Evolutionary conservation across 2,329 filamentous ascomycete genomes (phyloP).

Genomic region (Cladophialophora bantiana): DNA sequence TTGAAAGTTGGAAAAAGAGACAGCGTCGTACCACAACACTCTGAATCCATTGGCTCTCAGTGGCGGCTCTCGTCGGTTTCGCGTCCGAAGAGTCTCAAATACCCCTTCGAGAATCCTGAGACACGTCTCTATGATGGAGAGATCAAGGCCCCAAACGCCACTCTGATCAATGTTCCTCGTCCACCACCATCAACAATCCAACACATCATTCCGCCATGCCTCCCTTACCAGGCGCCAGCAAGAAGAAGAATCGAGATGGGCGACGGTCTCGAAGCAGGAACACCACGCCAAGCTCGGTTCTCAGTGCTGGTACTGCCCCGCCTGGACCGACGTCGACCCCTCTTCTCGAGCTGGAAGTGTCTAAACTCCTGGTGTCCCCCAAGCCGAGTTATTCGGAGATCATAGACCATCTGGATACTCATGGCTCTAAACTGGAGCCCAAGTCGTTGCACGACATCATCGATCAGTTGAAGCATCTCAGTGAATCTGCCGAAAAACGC

Average conservation of each 20-base stretch:
- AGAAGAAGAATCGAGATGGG: conserved; percentile 61
- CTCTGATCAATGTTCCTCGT: conserved; percentile 8
- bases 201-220: conserved; percentile 46
- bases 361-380: conserved; percentile 56
- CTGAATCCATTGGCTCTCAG: not conserved
- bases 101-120: not conserved
- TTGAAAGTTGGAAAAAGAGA: not conserved
- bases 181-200: not conserved
- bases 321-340: conserved; percentile 48
- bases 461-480: conserved; percentile 62
- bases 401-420: conserved; percentile 61
- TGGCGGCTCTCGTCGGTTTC: not conserved
- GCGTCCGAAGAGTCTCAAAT: not conserved
- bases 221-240: conserved; percentile 49
- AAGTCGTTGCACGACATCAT: conserved; percentile 58
- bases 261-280: conserved; percentile 66
- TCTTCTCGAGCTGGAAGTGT: conserved; percentile 62
- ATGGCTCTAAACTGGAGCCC: conserved; percentile 56
- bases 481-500: conserved; percentile 64
- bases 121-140: not conserved
- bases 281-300: conserved; percentile 66
- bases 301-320: conserved; percentile 54
- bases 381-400: conserved; percentile 64
- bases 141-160: conserved; percentile 2
- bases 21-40: not conserved